Percentiles rank a stretch among this genome's conserved stretches.
phyloP scores from a whole-genome alignment of 1,139 yeast species.

The Nematodospora anomalae region DNA sequence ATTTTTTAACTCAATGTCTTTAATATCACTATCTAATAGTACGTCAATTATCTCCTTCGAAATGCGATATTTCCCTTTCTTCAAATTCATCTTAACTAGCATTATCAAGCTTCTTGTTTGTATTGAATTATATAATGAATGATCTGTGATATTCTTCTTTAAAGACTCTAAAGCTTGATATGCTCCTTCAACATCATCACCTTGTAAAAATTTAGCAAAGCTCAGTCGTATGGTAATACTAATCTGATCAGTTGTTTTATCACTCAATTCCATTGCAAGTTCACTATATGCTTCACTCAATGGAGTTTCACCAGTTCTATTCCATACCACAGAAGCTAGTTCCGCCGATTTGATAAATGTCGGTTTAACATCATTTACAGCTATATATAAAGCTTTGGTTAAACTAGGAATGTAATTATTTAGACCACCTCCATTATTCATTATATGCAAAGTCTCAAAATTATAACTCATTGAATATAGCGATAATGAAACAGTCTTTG shows the following conservation, averaged over 20 bases:
- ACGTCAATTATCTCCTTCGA: slow-evolving; percentile 26
- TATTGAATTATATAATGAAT: slow-evolving; percentile 38
- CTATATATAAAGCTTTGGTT: slow-evolving; percentile 53
- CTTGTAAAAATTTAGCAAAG: slow-evolving; percentile 33
- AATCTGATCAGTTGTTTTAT: slow-evolving; percentile 37
- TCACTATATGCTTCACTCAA: slow-evolving; percentile 48
- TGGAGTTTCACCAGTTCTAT: slow-evolving; percentile 46
- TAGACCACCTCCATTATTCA: slow-evolving; percentile 52
- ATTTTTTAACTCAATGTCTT: slow-evolving; percentile 32
- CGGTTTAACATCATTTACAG: slow-evolving; percentile 40
- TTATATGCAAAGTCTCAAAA: slow-evolving; percentile 54
- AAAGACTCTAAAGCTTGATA: slow-evolving; percentile 30
- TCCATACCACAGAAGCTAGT: slow-evolving; percentile 51
- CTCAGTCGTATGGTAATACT: slow-evolving; percentile 41
- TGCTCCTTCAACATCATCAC: slow-evolving; percentile 37
- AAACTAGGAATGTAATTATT: slow-evolving; percentile 51
- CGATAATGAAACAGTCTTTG: slow-evolving; percentile 51
- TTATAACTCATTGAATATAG: slow-evolving; percentile 61
- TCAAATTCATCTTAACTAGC: slow-evolving; percentile 35
- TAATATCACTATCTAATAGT: slow-evolving; percentile 25
- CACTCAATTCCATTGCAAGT: slow-evolving; percentile 41
- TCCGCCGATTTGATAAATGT: slow-evolving; percentile 50
- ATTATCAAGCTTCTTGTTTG: slow-evolving; percentile 39
- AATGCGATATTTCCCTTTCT: slow-evolving; percentile 33
- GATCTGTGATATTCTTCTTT: slow-evolving; percentile 20